Evolutionary conservation across 352 stramenopile genomes (phyloP).

Genomic region (Phytophthora sansomeana): DNA sequence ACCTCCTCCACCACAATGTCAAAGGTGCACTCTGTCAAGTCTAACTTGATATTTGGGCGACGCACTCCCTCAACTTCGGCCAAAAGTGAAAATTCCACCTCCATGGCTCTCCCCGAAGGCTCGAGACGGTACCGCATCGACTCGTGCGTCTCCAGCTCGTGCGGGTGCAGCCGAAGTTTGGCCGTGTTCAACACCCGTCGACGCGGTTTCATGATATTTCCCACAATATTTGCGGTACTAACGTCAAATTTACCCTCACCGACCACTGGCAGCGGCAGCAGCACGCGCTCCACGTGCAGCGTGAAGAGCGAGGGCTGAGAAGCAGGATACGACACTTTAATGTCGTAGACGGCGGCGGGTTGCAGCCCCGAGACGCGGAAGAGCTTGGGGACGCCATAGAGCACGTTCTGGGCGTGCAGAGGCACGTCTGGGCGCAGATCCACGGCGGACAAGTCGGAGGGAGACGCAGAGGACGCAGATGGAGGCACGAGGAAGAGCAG

Average conservation of each 20-base stretch:
- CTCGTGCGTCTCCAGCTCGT: slow-evolving; percentile 45
- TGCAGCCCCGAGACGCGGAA: slow-evolving; percentile 65
- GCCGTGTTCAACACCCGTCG: slow-evolving; percentile 67
- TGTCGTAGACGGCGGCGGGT: slow-evolving; percentile 60
- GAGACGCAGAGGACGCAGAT: not conserved
- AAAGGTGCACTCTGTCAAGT: slow-evolving; percentile 61
- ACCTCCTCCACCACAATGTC: slow-evolving; percentile 83
- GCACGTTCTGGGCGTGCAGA: slow-evolving; percentile 43
- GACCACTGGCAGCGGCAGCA: slow-evolving; percentile 32
- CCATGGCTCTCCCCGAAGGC: slow-evolving; percentile 15
- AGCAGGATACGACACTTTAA: slow-evolving; percentile 83
- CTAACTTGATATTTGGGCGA: slow-evolving; percentile 36
- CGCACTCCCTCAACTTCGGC: slow-evolving; percentile 63
- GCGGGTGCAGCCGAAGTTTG: slow-evolving; percentile 65
- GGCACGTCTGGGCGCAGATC: slow-evolving; percentile 58
- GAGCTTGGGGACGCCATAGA: slow-evolving; percentile 54
- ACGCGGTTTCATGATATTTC: slow-evolving; percentile 35
- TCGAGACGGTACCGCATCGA: slow-evolving; percentile 43
- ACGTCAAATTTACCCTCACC: slow-evolving; percentile 17
- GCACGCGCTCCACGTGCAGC: slow-evolving; percentile 54
- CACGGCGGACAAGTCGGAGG: slow-evolving; percentile 2
- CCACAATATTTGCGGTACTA: slow-evolving; percentile 22
- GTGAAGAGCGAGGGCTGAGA: slow-evolving; percentile 63
- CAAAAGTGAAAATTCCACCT: slow-evolving; percentile 58
- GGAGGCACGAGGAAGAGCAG: slow-evolving; percentile 5